Conservation (phyloP, 192 early-diverging fungal species). For the Coemansia sp. region DNA sequence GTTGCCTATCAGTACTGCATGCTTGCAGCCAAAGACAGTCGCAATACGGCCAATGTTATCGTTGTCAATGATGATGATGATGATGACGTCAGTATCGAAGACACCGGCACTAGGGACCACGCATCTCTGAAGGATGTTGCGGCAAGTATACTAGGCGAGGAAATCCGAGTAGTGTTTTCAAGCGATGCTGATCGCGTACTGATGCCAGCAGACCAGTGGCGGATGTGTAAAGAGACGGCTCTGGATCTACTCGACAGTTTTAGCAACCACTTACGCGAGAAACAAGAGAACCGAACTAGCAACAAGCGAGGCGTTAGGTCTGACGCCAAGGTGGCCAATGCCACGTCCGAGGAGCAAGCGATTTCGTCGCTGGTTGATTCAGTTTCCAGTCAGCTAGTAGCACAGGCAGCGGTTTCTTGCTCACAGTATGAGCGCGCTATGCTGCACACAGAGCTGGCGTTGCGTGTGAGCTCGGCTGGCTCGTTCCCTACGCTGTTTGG, state of each 20-base stretch:
- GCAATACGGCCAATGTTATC: conserved; percentile 10
- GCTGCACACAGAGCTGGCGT: conserved; percentile 31
- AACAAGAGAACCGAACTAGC: conserved; percentile 21
- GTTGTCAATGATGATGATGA: conserved; percentile 41
- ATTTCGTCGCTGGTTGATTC: conserved; percentile 19
- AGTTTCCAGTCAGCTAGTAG: conserved; percentile 21
- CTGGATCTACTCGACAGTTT: conserved; percentile 42
- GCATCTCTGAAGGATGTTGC: background rate
- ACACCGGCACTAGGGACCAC: background rate
- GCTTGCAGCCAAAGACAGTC: background rate
- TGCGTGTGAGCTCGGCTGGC: conserved; percentile 28
- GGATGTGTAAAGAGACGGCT: conserved; percentile 37
- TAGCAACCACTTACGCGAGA: conserved; percentile 30
- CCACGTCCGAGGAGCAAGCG: conserved; percentile 30
- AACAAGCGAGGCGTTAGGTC: conserved; percentile 33
- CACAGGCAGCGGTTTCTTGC: conserved; percentile 35
- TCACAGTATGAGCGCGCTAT: conserved; percentile 49
- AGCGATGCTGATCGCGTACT: background rate
- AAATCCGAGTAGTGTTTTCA: conserved; percentile 37
- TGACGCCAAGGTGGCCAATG: conserved; percentile 18
- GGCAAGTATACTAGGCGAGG: conserved; percentile 15
- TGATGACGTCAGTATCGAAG: background rate
- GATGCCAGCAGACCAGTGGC: conserved; percentile 39
- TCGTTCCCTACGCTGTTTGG: conserved; percentile 36
- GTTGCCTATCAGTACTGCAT: conserved; percentile 39